Percentiles rank a stretch among this genome's conserved stretches.
Conservation (phyloP, 2,329 filamentous ascomycete genomes). For the Cytospora piceae region DNA sequence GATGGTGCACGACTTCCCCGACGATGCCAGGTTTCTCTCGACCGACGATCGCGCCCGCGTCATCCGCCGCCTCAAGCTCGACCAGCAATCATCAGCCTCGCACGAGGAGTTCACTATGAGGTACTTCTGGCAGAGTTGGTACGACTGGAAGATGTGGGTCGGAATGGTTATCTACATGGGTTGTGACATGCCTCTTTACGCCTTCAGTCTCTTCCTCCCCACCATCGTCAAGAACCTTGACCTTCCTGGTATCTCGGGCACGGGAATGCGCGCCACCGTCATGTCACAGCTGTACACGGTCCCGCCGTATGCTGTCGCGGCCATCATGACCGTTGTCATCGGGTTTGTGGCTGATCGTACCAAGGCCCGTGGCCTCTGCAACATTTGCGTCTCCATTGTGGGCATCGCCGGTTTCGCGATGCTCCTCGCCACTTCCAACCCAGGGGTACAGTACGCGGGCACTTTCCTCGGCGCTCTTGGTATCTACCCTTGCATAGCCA, state of each 20-base stretch:
- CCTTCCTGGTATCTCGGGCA: slow-evolving; percentile 42
- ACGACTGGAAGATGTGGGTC: slow-evolving; percentile 75
- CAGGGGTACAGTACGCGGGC: slow-evolving; percentile 78
- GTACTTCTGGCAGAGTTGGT: slow-evolving; percentile 71
- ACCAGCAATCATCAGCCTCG: slow-evolving; percentile 69
- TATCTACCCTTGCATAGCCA: slow-evolving; percentile 85
- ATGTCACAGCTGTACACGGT: slow-evolving; percentile 72
- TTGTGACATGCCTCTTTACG: slow-evolving; percentile 53
- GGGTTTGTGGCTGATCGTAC: slow-evolving; percentile 80
- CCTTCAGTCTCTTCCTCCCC: slow-evolving; percentile 60
- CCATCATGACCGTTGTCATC: slow-evolving; percentile 68
- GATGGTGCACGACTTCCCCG: slow-evolving; percentile 79
- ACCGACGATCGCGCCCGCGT: slow-evolving; percentile 69
- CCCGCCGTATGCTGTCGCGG: slow-evolving; percentile 74
- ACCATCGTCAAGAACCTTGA: slow-evolving; percentile 55
- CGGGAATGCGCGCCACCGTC: slow-evolving; percentile 27
- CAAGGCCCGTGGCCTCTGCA: slow-evolving; percentile 75
- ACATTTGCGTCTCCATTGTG: slow-evolving; percentile 70
- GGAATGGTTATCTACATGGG: slow-evolving; percentile 55
- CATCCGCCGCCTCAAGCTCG: slow-evolving; percentile 66
- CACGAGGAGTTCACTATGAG: slow-evolving; percentile 72
- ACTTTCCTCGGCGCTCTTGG: slow-evolving; percentile 84
- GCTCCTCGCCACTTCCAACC: slow-evolving; percentile 67
- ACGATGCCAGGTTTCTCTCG: slow-evolving; percentile 70
- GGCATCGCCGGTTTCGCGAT: slow-evolving; percentile 80